Conservation (phyloP, 345 rosid genomes). For the Hypericum androsaemum region DNA sequence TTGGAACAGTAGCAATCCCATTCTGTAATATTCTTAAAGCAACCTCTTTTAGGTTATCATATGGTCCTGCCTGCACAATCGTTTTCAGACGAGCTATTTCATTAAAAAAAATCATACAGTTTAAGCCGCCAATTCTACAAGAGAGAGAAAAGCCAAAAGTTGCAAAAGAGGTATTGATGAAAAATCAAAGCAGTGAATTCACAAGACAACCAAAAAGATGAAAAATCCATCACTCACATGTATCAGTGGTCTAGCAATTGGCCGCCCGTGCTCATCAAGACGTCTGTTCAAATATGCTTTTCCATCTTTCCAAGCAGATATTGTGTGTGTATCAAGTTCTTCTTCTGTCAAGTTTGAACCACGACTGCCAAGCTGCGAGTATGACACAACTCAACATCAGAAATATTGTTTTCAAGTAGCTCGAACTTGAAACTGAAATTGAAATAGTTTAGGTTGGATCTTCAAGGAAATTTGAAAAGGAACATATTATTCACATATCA, state of each 20-base stretch:
- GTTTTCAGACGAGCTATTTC: neutral
- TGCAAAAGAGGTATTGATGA: no score
- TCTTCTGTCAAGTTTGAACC: constrained; percentile 28
- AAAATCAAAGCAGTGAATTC: neutral
- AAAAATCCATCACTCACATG: constrained; percentile 15
- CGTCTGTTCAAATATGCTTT: constrained; percentile 21
- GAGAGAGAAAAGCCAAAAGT: no score
- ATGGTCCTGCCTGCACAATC: constrained; percentile 21
- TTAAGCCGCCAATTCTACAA: no score
- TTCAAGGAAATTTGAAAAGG: no score
- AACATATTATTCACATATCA: no score
- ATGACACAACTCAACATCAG: neutral
- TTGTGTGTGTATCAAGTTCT: constrained; percentile 27
- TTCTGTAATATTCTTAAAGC: constrained; percentile 24
- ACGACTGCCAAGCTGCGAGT: constrained; percentile 21
- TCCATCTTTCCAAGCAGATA: constrained; percentile 31
- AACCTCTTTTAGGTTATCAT: constrained; percentile 24
- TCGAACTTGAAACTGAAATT: no score
- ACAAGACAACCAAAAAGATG: no score
- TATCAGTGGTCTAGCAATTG: constrained; percentile 15
- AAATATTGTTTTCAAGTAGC: no score
- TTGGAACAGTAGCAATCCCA: constrained; percentile 19
- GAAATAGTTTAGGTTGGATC: no score
- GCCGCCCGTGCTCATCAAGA: constrained; percentile 17
- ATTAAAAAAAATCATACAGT: neutral